Evolutionary conservation across 1,284 basidiomycete species (phyloP), one percentile per base, ranked within the genome.

Genomic region (Pterulicium gracile): DNA sequence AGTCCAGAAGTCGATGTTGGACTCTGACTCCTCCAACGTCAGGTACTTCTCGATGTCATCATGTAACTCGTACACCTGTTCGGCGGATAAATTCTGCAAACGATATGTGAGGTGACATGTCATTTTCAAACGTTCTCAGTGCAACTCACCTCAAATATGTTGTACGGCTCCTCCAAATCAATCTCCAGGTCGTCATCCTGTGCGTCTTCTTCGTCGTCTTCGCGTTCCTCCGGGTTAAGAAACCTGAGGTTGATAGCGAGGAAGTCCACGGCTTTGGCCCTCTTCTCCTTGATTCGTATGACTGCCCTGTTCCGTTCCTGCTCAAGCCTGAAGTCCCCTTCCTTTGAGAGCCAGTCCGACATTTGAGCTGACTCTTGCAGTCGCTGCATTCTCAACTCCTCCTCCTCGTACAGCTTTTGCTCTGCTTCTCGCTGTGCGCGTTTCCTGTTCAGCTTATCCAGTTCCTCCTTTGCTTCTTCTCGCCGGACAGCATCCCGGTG

Each of bases 341-440:
- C 96, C 63, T 95, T 96, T 21, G 89, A 81, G 51, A 97, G 74
- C 96, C 96, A 99, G 50, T 97, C 93, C 2, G 88, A 86, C 94
- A 98, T 98, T 56, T 95, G 89, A 13, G 85, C 91, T 20, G 91
- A 91, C 65, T 98, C 96, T 42, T 91, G 87, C 47, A 94, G 61
- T 46, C 93, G 75, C 47, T 88, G 83, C 79, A 92, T 88, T 51
- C 87, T 72, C 46, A 88, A 68, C 56, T 94, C 89, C 61, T 98
- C 95, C 58, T 97, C 91, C 57, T 98, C 95, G 20, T 94, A 72
- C 24, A 96, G 63, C 48, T 75, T 75, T 61, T 86, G 81, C 57
- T 97, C 95, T 2, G 80, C 82, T 60, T 99, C 96, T 47, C 96
- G 73, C 58, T 97, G 90, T 18, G 91, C 93, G 34, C 96, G 79